Conservation (phyloP, 192 early-diverging fungal species). For the Coemansia sp. region DNA sequence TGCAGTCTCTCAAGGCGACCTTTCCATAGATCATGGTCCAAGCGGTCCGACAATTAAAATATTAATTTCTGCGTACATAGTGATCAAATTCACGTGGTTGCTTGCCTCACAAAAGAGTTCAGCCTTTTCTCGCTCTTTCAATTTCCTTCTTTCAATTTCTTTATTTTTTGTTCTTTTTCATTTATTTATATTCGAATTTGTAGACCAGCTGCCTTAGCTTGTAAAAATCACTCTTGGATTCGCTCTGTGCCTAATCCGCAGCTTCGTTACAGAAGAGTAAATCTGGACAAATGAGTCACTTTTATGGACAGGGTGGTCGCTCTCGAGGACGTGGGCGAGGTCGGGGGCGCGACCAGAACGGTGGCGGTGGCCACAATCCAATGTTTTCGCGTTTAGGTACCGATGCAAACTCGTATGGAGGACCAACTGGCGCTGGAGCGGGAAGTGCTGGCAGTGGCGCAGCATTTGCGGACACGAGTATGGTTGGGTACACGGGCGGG, state of each 20-base stretch:
- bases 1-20: constrained; percentile 4
- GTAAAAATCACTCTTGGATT: not conserved
- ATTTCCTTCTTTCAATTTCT: not conserved
- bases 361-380: constrained; percentile 27
- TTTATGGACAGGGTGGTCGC: constrained; percentile 21
- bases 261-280: not conserved
- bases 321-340: constrained; percentile 45
- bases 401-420: constrained; percentile 1
- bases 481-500: constrained; percentile 25
- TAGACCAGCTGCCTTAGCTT: constrained; percentile 1
- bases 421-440: constrained; percentile 2
- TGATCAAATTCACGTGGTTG: not conserved
- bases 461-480: constrained; percentile 33
- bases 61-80: not conserved
- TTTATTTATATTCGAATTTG: not conserved
- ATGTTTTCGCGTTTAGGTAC: constrained; percentile 36
- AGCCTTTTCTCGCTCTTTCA: not conserved
- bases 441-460: constrained; percentile 3
- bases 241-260: not conserved
- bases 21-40: constrained; percentile 2
- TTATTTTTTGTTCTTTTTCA: not conserved
- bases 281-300: constrained; percentile 21
- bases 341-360: constrained; percentile 27
- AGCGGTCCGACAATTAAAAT: not conserved
- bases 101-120: not conserved